Evolutionary conservation across 768 basidiomycete species (phyloP).

Genomic region (Xerocomus brunneocitrinus): DNA sequence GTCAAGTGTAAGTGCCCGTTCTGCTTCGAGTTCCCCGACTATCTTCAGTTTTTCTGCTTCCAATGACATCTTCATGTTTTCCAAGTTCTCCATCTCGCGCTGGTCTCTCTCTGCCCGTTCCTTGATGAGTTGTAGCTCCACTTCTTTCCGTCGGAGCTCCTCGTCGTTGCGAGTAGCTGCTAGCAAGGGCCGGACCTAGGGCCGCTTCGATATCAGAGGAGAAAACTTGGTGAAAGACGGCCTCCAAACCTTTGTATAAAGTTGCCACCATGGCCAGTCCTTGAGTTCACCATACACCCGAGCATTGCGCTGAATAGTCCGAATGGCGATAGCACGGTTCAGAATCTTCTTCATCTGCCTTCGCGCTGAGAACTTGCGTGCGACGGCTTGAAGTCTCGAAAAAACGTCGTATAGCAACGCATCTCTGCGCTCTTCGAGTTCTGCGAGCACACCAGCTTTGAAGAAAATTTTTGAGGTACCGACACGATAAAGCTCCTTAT

Average conservation of each 20-base stretch:
- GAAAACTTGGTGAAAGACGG: not conserved
- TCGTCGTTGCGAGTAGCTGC: constrained; percentile 92
- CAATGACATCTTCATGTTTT: constrained; percentile 74
- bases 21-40: constrained; percentile 77
- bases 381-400: constrained; percentile 79
- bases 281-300: constrained; percentile 83
- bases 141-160: constrained; percentile 82
- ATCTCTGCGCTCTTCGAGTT: constrained; percentile 91
- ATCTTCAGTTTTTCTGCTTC: constrained; percentile 82
- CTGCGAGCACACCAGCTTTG: constrained; percentile 96
- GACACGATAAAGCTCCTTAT: constrained; percentile 79
- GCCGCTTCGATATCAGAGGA: constrained; percentile 7
- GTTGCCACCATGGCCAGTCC: constrained; percentile 99
- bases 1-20: constrained; percentile 73
- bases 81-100: constrained; percentile 71
- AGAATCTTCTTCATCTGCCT: constrained; percentile 93
- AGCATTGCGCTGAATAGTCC: constrained; percentile 93
- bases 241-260: constrained; percentile 78
- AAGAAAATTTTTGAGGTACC: constrained; percentile 99
- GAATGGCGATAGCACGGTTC: constrained; percentile 85
- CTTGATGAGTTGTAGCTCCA: constrained; percentile 72
- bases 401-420: constrained; percentile 85
- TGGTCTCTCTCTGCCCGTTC: constrained; percentile 87
- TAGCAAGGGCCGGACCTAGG: constrained; percentile 84
- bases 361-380: constrained; percentile 80